A percentile compares a stretch with the other conserved stretches of the same genome.
Conservation (phyloP, 164 flowering plant genomes). For the Echeveria elegans region DNA sequence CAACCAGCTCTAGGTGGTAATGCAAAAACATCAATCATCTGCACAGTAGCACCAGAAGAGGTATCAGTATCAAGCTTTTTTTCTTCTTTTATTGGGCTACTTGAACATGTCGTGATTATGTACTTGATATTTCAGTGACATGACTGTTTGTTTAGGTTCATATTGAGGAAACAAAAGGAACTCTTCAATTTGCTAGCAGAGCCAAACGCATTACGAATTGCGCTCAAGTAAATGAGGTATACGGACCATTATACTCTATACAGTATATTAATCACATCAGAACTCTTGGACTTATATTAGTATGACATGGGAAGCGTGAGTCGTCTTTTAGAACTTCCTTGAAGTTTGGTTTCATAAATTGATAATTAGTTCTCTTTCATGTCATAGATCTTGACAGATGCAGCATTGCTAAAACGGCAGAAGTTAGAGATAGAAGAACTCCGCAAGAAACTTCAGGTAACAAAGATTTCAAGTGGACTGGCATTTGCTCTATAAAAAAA, state of each 20-base stretch:
- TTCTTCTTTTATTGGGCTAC: not conserved
- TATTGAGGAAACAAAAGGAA: conserved; percentile 91
- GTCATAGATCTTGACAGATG: conserved; percentile 79
- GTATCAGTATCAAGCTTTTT: conserved; percentile 32
- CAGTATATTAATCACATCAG: not conserved
- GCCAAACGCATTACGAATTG: conserved; percentile 92
- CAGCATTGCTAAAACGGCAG: conserved; percentile 85
- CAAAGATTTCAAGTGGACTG: not conserved
- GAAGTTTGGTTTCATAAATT: not conserved
- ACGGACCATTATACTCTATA: not conserved
- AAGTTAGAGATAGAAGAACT: conserved; percentile 91
- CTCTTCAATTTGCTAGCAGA: conserved; percentile 96
- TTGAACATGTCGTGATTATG: not conserved
- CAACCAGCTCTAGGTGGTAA: conserved; percentile 98
- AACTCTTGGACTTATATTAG: not conserved
- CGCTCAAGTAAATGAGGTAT: conserved; percentile 96
- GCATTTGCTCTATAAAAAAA: conserved; percentile 6
- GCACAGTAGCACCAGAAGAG: conserved; percentile 98
- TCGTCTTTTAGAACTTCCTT: not conserved
- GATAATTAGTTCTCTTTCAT: conserved; percentile 1
- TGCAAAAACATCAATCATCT: conserved; percentile 95
- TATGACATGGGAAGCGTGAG: not conserved
- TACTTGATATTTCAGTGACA: not conserved
- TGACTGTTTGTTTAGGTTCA: conserved; percentile 42
- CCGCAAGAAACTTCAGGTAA: conserved; percentile 76